These are phyloP conservation scores for Cercis canadensis DNA, from an alignment of 306 rosid species.

Conservation along the genomic window DNA sequence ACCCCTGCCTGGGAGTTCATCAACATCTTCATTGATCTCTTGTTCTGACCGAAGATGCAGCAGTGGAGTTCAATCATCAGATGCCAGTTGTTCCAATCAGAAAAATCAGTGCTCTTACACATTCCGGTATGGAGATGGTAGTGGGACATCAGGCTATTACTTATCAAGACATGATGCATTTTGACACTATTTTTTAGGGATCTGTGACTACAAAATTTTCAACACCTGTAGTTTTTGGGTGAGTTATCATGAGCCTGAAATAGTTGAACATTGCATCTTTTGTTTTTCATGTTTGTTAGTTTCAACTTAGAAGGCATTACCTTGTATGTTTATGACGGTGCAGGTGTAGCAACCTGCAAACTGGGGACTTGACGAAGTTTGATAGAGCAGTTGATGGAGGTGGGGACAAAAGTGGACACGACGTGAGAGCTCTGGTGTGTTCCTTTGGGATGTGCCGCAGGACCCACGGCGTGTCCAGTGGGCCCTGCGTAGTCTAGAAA, in stretches of 20 bases:
- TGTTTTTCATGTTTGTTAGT: slow-evolving; percentile 4
- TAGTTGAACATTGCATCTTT: slow-evolving; percentile 3
- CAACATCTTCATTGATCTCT: slow-evolving; percentile 67
- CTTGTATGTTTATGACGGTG: slow-evolving; percentile 45
- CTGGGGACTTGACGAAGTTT: slow-evolving; percentile 78
- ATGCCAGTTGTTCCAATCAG: slow-evolving; percentile 66
- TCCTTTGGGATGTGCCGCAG: too few relatives aligned
- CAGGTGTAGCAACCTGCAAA: slow-evolving; percentile 91
- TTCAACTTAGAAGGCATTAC: slow-evolving; percentile 36
- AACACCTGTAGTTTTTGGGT: slow-evolving; percentile 80
- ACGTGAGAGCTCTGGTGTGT: too few relatives aligned
- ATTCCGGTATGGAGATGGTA: slow-evolving; percentile 90
- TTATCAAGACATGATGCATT: slow-evolving; percentile 74
- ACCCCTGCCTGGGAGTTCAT: slow-evolving; percentile 81
- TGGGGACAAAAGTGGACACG: too few relatives aligned
- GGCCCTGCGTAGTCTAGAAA: too few relatives aligned
- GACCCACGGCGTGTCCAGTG: too few relatives aligned
- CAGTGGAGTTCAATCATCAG: slow-evolving; percentile 61
- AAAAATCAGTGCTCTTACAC: slow-evolving; percentile 72
- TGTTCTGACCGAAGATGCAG: slow-evolving; percentile 78
- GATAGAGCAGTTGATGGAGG: slow-evolving; percentile 89
- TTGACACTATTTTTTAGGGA: slow-evolving; percentile 60
- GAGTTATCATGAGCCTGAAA: slow-evolving; percentile 40
- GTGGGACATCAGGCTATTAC: slow-evolving; percentile 87
- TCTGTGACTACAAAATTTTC: slow-evolving; percentile 59